Evolutionary conservation across 2,329 filamentous ascomycete genomes (phyloP).

Genomic region (Didymella pomorum): DNA sequence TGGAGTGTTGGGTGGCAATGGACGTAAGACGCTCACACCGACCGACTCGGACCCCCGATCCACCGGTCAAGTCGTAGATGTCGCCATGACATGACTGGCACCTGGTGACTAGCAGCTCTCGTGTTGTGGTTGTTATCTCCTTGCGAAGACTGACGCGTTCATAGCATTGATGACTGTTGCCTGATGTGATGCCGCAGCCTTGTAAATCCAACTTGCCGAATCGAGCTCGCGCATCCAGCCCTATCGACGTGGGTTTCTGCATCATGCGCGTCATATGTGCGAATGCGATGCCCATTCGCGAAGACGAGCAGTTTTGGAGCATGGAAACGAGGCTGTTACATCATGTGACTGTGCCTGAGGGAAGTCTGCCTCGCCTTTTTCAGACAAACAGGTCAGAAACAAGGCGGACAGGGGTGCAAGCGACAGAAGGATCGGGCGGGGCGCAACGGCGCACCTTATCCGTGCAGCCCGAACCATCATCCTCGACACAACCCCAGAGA

Average conservation of each 20-base stretch:
- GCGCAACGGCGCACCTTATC: slow-evolving; percentile 5
- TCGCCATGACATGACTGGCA: not conserved
- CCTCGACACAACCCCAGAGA: slow-evolving; percentile 4
- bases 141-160: not conserved
- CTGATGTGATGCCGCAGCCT: slow-evolving; percentile 1
- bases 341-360: slow-evolving; percentile 10
- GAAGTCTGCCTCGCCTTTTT: slow-evolving; percentile 21
- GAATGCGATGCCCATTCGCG: not conserved
- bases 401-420: slow-evolving; percentile 5
- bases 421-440: slow-evolving; percentile 13
- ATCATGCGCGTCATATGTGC: not conserved
- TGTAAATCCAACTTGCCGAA: not conserved
- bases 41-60: not conserved
- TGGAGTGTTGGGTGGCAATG: not conserved
- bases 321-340: slow-evolving; percentile 1
- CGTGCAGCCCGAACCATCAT: slow-evolving; percentile 6
- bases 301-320: not conserved
- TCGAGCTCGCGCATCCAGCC: not conserved
- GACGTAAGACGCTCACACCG: not conserved
- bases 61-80: not conserved
- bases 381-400: slow-evolving; percentile 1
- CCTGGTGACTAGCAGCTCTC: not conserved
- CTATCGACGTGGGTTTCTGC: not conserved
- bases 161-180: not conserved
- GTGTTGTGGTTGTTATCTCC: not conserved